Conservation (phyloP, 768 basidiomycete genomes). For the Macrolepiota fuliginosa region DNA sequence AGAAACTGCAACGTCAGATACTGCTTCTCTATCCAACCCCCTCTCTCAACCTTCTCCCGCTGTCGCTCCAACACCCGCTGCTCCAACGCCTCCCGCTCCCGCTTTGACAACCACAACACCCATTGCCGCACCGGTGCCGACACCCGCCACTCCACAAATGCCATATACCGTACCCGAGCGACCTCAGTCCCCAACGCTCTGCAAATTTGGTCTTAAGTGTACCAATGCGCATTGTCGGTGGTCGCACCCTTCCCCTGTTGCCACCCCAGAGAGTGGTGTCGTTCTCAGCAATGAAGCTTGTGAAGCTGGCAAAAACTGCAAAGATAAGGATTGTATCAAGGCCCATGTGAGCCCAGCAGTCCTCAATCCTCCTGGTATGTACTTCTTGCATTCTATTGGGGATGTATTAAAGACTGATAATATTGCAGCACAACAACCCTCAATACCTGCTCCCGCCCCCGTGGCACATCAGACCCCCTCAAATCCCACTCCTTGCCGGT, state of each 20-base stretch:
- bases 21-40: slow-evolving; percentile 19
- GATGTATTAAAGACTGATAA: slow-evolving; percentile 13
- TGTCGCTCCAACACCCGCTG: slow-evolving; percentile 20
- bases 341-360: slow-evolving; percentile 89
- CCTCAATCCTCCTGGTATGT: slow-evolving; percentile 59
- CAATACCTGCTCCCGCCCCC: slow-evolving; percentile 12
- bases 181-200: slow-evolving; percentile 85
- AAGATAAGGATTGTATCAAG: slow-evolving; percentile 92
- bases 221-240: slow-evolving; percentile 86
- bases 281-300: slow-evolving; percentile 94
- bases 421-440: slow-evolving; percentile 18
- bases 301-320: slow-evolving; percentile 84
- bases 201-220: slow-evolving; percentile 92
- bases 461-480: slow-evolving; percentile 27
- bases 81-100: slow-evolving; percentile 20
- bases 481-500: slow-evolving; percentile 54
- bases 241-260: slow-evolving; percentile 96
- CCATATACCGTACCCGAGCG: slow-evolving; percentile 68
- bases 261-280: slow-evolving; percentile 91
- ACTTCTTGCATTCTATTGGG: slow-evolving; percentile 12
- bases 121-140: slow-evolving; percentile 28
- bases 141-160: slow-evolving; percentile 31
- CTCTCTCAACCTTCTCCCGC: slow-evolving; percentile 15
- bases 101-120: slow-evolving; percentile 27
- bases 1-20: slow-evolving; percentile 13